phyloP scores from a whole-genome alignment of 1,139 yeast genomes.

The Taphrina communis region DNA sequence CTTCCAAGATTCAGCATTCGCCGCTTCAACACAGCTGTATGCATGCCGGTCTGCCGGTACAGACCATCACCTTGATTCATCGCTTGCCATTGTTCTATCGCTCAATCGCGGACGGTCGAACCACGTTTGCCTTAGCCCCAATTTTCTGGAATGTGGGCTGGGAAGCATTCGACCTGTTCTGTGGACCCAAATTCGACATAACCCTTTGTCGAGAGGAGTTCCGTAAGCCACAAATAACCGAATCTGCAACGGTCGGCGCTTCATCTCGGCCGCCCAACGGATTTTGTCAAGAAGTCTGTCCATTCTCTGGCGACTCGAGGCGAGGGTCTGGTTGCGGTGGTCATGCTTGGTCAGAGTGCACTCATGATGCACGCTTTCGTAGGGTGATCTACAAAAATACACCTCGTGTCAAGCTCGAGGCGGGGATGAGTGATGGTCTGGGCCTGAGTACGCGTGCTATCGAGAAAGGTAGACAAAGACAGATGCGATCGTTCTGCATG shows the following conservation, averaged over 20 bases:
- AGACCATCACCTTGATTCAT: too few relatives aligned
- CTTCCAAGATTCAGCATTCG: too few relatives aligned
- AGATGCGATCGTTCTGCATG: slow-evolving; percentile 1
- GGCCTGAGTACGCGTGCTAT: not conserved
- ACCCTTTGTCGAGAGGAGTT: too few relatives aligned
- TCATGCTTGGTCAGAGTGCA: not conserved
- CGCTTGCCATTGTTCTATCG: too few relatives aligned
- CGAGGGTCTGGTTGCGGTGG: not conserved
- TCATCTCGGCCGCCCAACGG: not conserved
- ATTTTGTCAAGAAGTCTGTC: not conserved
- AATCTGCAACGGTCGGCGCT: slow-evolving; percentile 12
- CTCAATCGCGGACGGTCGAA: too few relatives aligned
- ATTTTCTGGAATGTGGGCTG: not conserved
- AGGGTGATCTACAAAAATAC: not conserved
- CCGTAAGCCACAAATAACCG: slow-evolving; percentile 4
- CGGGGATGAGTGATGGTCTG: not conserved
- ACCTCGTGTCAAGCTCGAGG: not conserved
- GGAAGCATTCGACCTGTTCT: not conserved
- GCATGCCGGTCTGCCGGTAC: too few relatives aligned
- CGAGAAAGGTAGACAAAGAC: not conserved
- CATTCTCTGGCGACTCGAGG: not conserved
- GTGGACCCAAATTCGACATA: not conserved
- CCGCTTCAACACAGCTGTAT: too few relatives aligned
- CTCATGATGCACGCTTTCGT: not conserved
- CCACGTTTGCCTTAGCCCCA: not conserved